Conservation (phyloP, 768 basidiomycete genomes). For the Arthromyces matolae region DNA sequence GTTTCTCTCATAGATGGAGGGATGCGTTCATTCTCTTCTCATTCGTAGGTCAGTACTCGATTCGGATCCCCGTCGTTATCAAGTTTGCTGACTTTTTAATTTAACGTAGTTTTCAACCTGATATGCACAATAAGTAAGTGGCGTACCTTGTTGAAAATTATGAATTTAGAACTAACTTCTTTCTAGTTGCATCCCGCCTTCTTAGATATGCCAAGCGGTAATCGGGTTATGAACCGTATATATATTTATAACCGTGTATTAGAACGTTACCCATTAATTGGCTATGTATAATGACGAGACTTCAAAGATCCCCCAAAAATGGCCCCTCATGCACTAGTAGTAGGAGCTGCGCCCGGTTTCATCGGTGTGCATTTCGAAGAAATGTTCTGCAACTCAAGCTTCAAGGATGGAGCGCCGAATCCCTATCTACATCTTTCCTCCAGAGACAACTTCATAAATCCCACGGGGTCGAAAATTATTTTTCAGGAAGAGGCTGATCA, state of each 20-base stretch:
- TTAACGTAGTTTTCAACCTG: slow-evolving; percentile 64
- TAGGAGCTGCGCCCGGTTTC: not conserved
- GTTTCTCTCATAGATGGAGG: slow-evolving; percentile 59
- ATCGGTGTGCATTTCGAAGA: too few species aligned
- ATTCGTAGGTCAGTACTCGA: slow-evolving; percentile 44
- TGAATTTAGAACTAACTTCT: slow-evolving; percentile 12
- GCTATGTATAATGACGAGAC: not conserved
- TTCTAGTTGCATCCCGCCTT: slow-evolving; percentile 61
- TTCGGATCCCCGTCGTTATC: not conserved
- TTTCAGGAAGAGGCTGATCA: too few species aligned
- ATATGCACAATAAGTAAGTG: slow-evolving; percentile 46
- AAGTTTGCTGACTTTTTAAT: not conserved
- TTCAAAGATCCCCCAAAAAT: not conserved
- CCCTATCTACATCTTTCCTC: too few species aligned
- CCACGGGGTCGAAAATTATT: too few species aligned
- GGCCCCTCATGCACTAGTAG: too few species aligned
- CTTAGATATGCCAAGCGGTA: slow-evolving; percentile 69
- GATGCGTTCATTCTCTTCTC: slow-evolving; percentile 65
- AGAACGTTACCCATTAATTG: not conserved
- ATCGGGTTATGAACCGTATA: slow-evolving; percentile 2
- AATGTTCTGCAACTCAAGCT: too few species aligned
- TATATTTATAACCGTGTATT: not conserved
- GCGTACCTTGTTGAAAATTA: not conserved
- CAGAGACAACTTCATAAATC: too few species aligned
- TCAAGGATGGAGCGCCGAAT: too few species aligned